These are phyloP conservation scores for Fraxinus ornus DNA, from an alignment of 305 asterid genomes.

Conservation along the genomic window DNA sequence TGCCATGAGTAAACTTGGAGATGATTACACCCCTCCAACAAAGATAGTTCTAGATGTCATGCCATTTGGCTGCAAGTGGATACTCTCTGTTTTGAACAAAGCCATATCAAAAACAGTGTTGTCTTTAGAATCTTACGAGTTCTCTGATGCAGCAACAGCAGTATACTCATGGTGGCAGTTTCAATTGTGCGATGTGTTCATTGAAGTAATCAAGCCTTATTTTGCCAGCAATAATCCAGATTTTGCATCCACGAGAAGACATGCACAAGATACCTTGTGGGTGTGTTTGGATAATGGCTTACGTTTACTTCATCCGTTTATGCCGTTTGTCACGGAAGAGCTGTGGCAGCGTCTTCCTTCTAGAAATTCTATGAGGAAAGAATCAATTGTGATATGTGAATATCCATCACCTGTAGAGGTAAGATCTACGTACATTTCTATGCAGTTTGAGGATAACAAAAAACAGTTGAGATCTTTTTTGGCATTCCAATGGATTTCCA, in stretches of 20 bases:
- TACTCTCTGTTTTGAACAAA: constrained; percentile 80
- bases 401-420: constrained; percentile 78
- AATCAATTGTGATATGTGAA: constrained; percentile 77
- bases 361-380: constrained; percentile 53
- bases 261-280: constrained; percentile 86
- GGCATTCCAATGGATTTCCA: neutral
- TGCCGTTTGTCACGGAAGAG: constrained; percentile 95
- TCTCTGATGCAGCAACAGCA: constrained; percentile 84
- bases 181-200: constrained; percentile 85
- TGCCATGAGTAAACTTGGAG: constrained; percentile 94
- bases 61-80: constrained; percentile 97
- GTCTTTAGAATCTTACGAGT: constrained; percentile 70
- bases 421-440: constrained; percentile 17
- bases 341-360: constrained; percentile 95
- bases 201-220: constrained; percentile 86
- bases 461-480: too few species aligned
- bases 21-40: constrained; percentile 71
- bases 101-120: constrained; percentile 70
- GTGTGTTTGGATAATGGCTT: constrained; percentile 81
- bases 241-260: constrained; percentile 46
- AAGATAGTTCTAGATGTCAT: constrained; percentile 47
- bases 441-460: neutral
- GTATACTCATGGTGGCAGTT: constrained; percentile 86
- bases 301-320: constrained; percentile 85
- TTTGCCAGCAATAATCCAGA: constrained; percentile 51